Evolutionary conservation across 768 basidiomycete genomes (phyloP), one percentile per base, ranked within the genome.

Genomic region (Naganishia onofrii): DNA sequence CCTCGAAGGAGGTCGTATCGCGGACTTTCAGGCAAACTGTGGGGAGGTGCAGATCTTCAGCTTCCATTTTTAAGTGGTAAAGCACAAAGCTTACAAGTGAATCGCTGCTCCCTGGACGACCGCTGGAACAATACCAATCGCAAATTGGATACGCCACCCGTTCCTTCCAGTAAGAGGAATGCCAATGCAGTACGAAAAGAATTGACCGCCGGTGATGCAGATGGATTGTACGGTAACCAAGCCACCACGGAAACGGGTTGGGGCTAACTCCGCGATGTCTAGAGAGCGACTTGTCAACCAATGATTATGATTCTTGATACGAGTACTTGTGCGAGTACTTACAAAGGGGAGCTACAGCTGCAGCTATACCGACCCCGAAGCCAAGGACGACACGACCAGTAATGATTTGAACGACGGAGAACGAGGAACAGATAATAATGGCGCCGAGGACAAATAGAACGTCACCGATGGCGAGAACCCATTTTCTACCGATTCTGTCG

Each of bases 121-220:
- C 19, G 74, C 76, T 0, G 74, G 75, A 15, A 67, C 48, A 38
- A 77, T 73, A 55, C 74, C 75, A 38, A 77, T 74, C 28, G 73
- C 76, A 34, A 77, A 77, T 34, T 74, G 74, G 29, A 75, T 73
- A 51, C 76, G 55, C 76, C 76, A 77, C 3, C 76, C 76, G 19
- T 69, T 42, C 5, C 70, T 19, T 21, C 73, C 73, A 26, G 69
- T 71, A 46, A 75, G 73, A 51, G 74, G 71, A 26, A 75, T 72
- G 54, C 74, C 74, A 44, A 75, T 71, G 51, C 72, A 74, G 69
- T 76, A 76, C 0, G 67, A 56, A 54, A 76, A 26, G 56, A 77
- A 74, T 67, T 77, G 76, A 29, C 76, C 76, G 28, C 74, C 73
- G 31, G 74, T 77, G 55, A 77, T 75, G 42, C 68, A 68, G 63